Conservation (phyloP, 208 protist genomes). For the Trypanosoma boissoni region DNA sequence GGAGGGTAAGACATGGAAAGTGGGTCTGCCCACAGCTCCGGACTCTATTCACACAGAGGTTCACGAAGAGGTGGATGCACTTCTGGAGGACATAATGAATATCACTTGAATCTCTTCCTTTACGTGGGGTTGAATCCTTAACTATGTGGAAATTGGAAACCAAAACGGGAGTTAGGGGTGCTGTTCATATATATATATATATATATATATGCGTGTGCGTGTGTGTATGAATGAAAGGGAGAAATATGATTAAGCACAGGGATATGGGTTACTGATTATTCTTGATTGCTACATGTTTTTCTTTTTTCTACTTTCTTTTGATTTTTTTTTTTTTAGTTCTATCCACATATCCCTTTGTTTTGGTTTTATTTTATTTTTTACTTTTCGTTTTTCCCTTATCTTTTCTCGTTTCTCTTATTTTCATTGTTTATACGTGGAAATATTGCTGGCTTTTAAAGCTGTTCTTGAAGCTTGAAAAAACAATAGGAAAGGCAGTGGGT, state of each 20-base stretch:
- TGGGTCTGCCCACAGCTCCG: background rate
- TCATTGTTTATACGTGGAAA: background rate
- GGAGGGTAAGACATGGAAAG: background rate
- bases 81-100: constrained; percentile 72
- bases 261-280: too few species aligned
- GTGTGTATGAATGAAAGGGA: too few species aligned
- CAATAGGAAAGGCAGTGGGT: too few species aligned
- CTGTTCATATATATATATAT: background rate
- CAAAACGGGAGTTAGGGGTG: background rate
- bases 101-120: too few species aligned
- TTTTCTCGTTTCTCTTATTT: background rate
- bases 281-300: too few species aligned
- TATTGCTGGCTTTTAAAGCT: background rate
- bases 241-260: too few species aligned
- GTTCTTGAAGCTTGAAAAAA: background rate
- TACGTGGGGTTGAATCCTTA: background rate
- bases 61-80: constrained; percentile 43
- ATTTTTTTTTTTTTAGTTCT: background rate
- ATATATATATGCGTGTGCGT: background rate
- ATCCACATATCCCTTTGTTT: background rate
- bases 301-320: background rate
- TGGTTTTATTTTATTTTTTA: too few species aligned
- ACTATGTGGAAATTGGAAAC: background rate
- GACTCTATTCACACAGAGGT: background rate
- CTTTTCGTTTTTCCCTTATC: too few species aligned